Base-by-base conservation (phyloP, 2,329 filamentous ascomycete species). In the Diaporthe sp. region DNA sequence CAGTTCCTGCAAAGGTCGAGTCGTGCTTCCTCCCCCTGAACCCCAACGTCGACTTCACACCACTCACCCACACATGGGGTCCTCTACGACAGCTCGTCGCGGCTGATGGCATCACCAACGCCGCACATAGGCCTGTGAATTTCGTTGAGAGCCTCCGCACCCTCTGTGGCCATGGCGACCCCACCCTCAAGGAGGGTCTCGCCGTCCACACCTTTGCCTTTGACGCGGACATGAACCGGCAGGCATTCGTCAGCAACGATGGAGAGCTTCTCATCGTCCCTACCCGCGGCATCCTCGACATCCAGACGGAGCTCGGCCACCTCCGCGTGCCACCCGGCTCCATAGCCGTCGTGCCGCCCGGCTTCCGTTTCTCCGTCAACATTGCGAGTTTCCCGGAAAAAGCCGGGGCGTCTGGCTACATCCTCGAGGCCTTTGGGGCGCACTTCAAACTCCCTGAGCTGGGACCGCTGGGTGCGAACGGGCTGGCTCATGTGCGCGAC, bases 241-340 rank as follows among this genome's bases (percentile, higher is more conserved):
- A 85, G 49, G 86, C 87, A 0, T 88, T 88, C 77, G 85, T 84
- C 78, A 89, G 87, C 78, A 88, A 90, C 20, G 92, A 94, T 77
- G 92, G 92, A 7, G 92, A 94, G 79, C 88, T 92, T 78, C 85
- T 93, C 55, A 90, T 94, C 63, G 86, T 93, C 4, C 90, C 89
- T 0, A 91, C 93, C 77, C 87, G 90, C 77, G 92, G 92, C 49
- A 85, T 87, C 3, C 83, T 93, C 20, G 90, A 93, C 79, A 92
- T 93, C 72, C 91, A 92, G 80, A 93, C 92, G 12, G 92, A 94
- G 80, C 86, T 93, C 34, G 91, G 91, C n/a, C 87, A 86, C 82
- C 84, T 79, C 78, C 83, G 44, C 70, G 89, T 93, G 5, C 88
- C 91, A 42, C 92, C 91, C 0, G 92, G 92, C 44, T 91, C 93